Percentiles rank a stretch among this genome's conserved stretches.
phyloP scores from a whole-genome alignment of 129 eudicot species.

The Centella asiatica region DNA sequence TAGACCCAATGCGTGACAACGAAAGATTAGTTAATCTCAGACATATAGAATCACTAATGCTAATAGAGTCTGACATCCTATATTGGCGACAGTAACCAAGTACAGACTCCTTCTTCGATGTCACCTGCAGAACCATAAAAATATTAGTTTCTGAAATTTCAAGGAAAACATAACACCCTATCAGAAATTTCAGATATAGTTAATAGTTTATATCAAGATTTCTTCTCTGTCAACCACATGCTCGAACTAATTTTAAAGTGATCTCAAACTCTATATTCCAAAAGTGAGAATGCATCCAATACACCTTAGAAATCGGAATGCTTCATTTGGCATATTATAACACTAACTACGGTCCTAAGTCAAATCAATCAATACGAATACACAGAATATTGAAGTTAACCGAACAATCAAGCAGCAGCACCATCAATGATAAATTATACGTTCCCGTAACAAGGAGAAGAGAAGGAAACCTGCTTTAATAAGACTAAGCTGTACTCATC shows the following conservation, averaged over 20 bases:
- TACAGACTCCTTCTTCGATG: constrained; percentile 48
- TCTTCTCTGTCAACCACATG: too few relatives aligned
- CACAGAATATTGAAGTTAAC: background rate
- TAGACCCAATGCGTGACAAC: constrained; percentile 54
- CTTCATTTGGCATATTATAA: background rate
- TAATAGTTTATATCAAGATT: background rate
- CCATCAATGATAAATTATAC: background rate
- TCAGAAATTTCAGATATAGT: background rate
- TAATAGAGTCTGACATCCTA: constrained; percentile 31
- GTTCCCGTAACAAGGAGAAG: constrained; percentile 6
- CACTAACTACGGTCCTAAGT: background rate
- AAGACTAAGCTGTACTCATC: constrained; percentile 72
- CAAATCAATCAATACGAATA: background rate
- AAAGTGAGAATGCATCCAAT: too few relatives aligned
- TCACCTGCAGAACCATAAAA: constrained; percentile 36
- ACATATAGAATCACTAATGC: constrained; percentile 20
- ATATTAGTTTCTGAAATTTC: background rate
- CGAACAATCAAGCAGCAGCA: background rate
- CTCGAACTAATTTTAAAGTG: too few relatives aligned
- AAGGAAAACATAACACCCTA: background rate
- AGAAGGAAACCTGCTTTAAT: constrained; percentile 49
- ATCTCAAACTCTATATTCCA: too few relatives aligned
- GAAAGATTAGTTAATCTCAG: constrained; percentile 55
- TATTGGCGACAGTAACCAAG: constrained; percentile 47
- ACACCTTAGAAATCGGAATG: background rate